phyloP scores from a whole-genome alignment of 2,329 filamentous ascomycete genomes.

The Furcasterigmium sp. region DNA sequence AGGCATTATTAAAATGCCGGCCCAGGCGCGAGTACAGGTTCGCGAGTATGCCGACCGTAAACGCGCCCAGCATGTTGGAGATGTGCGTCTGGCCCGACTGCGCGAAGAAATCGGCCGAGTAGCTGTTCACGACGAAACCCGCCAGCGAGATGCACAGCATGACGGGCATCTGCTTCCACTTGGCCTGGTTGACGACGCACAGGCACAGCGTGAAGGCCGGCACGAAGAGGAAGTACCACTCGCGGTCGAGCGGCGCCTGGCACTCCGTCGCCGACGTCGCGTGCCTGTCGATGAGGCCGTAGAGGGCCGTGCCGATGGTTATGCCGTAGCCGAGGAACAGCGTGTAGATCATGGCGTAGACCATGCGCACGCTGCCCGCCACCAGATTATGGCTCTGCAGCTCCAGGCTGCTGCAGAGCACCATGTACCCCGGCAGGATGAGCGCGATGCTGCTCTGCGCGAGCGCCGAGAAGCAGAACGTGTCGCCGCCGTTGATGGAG shows the following conservation, averaged over 20 bases:
- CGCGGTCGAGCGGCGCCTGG: constrained; percentile 36
- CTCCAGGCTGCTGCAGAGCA: constrained; percentile 51
- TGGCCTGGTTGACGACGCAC: constrained; percentile 75
- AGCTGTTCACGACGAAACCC: constrained; percentile 73
- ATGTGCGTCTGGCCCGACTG: constrained; percentile 62
- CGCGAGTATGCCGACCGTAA: constrained; percentile 70
- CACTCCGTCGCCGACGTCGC: constrained; percentile 35
- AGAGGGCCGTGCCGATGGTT: constrained; percentile 55
- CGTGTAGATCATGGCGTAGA: constrained; percentile 65
- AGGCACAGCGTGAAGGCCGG: constrained; percentile 63
- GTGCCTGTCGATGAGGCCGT: constrained; percentile 47
- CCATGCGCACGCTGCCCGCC: constrained; percentile 62
- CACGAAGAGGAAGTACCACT: constrained; percentile 53
- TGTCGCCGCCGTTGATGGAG: constrained; percentile 50
- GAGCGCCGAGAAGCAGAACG: constrained; percentile 68
- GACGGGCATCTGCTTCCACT: constrained; percentile 70
- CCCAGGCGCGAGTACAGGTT: constrained; percentile 74
- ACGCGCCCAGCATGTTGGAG: constrained; percentile 70
- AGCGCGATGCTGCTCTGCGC: constrained; percentile 70
- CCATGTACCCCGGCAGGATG: constrained; percentile 61
- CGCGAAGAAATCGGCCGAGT: constrained; percentile 60
- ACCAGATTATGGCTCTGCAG: constrained; percentile 61
- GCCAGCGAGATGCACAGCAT: constrained; percentile 71
- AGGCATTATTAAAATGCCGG: constrained; percentile 49
- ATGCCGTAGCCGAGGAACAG: constrained; percentile 63